Conservation (phyloP, 1,284 basidiomycete genomes). For the Thecaphora frezii region DNA sequence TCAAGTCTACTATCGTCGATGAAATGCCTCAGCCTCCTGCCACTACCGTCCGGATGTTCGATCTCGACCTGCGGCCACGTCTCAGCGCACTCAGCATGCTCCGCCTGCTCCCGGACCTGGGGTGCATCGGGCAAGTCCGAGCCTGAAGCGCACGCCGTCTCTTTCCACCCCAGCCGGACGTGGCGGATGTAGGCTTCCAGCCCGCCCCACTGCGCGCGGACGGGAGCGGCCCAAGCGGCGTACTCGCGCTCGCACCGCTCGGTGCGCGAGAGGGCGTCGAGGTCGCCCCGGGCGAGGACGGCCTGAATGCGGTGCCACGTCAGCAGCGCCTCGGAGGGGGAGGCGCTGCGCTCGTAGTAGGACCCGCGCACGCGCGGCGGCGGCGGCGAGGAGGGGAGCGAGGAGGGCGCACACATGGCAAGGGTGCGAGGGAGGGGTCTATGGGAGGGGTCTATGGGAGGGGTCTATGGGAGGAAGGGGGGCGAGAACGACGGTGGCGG, state of each 20-base stretch:
- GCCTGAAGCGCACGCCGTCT: no score
- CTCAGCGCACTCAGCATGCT: slow-evolving; percentile 9
- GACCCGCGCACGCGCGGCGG: no score
- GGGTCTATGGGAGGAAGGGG: no score
- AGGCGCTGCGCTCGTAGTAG: no score
- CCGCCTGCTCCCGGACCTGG: slow-evolving; percentile 3
- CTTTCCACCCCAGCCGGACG: slow-evolving; percentile 37
- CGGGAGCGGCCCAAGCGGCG: slow-evolving; percentile 24
- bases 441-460: no score
- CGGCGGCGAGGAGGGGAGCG: no score
- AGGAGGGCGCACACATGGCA: no score
- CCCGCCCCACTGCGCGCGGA: slow-evolving; percentile 21
- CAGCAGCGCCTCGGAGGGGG: slow-evolving; percentile 9
- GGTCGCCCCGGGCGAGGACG: slow-evolving; percentile 29
- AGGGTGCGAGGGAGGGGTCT: no score
- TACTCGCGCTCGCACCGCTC: slow-evolving; percentile 34
- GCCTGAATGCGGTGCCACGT: slow-evolving; percentile 21
- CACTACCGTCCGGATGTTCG: slow-evolving; percentile 6
- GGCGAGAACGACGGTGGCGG: no score
- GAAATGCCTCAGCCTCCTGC: slow-evolving; percentile 16
- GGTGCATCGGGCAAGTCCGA: slow-evolving; percentile 29
- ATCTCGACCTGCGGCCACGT: slow-evolving; percentile 28
- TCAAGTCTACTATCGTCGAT: slow-evolving; percentile 9
- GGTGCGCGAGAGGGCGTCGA: slow-evolving; percentile 42
- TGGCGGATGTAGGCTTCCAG: slow-evolving; percentile 44